Evolutionary conservation across 805 yeast species (phyloP).

Genomic region (Starmerella apicola): DNA sequence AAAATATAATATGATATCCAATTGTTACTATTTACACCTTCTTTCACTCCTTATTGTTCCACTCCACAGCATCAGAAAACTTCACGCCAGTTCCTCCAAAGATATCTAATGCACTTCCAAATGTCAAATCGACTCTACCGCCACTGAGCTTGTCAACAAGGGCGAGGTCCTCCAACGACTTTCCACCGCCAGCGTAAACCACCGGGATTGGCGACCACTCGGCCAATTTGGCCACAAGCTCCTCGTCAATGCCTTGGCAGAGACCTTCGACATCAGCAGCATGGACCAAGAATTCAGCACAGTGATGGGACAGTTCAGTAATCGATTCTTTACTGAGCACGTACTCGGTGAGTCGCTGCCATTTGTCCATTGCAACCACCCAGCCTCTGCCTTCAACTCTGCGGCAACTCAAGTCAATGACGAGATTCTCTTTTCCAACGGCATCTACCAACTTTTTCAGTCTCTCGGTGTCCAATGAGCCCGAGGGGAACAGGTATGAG

Average conservation of each 20-base stretch:
- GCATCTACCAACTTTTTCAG: constrained; percentile 36
- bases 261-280: constrained; percentile 99
- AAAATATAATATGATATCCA: too few species aligned
- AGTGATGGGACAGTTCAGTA: constrained; percentile 42
- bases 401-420: constrained; percentile 84
- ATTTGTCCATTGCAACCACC: constrained; percentile 96
- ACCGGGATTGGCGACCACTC: constrained; percentile 69
- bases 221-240: constrained; percentile 56
- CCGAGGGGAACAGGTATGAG: constrained; percentile 73
- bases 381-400: constrained; percentile 38
- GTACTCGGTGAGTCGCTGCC: constrained; percentile 80
- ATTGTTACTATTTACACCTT: too few species aligned
- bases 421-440: constrained; percentile 57
- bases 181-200: constrained; percentile 97
- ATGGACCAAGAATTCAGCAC: constrained; percentile 82
- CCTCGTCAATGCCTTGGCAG: constrained; percentile 82
- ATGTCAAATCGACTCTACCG: constrained; percentile 84
- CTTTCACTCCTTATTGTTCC: constrained; percentile 42
- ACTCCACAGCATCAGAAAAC: constrained; percentile 59
- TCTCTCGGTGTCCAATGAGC: constrained; percentile 39
- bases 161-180: constrained; percentile 51
- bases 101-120: constrained; percentile 84
- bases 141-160: constrained; percentile 54
- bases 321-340: constrained; percentile 45
- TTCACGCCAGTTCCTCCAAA: constrained; percentile 81